phyloP scores from a whole-genome alignment of 139 green algal species.

The Astrephomene gubernaculifera region DNA sequence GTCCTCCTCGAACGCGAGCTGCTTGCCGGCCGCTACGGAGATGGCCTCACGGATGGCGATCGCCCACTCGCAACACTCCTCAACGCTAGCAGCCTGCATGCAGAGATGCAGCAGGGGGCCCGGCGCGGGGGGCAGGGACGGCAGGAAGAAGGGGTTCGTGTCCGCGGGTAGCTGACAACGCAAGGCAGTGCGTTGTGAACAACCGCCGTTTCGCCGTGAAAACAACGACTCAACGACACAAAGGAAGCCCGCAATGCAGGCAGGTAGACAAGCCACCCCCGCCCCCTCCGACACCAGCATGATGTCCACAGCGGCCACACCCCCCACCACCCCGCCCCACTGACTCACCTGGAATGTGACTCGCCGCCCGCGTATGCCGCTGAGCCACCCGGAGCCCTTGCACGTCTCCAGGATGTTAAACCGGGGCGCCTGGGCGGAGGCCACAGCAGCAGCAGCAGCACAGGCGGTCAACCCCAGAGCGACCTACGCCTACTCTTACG shows the following conservation, averaged over 20 bases:
- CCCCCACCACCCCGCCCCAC: not conserved
- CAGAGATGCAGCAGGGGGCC: too few species aligned
- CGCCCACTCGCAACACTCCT: constrained; percentile 79
- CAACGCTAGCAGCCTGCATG: constrained; percentile 51
- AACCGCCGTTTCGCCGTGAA: too few species aligned
- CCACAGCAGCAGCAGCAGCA: too few species aligned
- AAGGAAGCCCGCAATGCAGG: too few species aligned
- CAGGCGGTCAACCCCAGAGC: too few species aligned
- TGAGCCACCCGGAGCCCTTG: constrained; percentile 49
- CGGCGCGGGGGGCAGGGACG: too few species aligned
- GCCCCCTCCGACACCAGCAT: too few species aligned
- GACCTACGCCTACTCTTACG: too few species aligned
- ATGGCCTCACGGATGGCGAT: constrained; percentile 73
- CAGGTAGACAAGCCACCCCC: too few species aligned
- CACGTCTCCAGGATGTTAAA: constrained; percentile 72
- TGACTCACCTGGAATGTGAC: constrained; percentile 56
- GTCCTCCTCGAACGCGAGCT: constrained; percentile 45
- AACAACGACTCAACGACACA: too few species aligned
- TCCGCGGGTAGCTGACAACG: not conserved
- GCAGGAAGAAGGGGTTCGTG: not conserved
- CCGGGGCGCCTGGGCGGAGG: constrained; percentile 60
- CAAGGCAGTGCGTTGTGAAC: too few species aligned
- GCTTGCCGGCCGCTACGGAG: constrained; percentile 45
- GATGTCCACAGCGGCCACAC: not conserved
- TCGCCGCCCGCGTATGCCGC: constrained; percentile 41